Conservation (phyloP, 768 basidiomycete species). For the Lactarius evosmus region DNA sequence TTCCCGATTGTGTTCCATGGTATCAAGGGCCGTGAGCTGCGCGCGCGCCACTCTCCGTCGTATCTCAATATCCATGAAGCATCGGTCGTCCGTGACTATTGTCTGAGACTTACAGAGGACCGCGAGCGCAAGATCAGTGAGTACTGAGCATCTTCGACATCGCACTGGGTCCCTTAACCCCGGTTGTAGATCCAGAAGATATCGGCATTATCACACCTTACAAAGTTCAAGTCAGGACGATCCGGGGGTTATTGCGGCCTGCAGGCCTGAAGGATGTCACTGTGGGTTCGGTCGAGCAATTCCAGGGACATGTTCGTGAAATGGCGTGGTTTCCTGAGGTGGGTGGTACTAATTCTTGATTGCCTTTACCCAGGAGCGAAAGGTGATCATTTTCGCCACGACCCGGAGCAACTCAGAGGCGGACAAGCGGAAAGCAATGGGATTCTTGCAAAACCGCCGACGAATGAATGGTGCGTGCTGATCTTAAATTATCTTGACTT, state of each 20-base stretch:
- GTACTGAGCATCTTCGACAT: conserved; percentile 14
- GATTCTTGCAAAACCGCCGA: conserved; percentile 37
- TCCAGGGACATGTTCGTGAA: conserved; percentile 41
- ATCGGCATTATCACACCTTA: conserved; percentile 44
- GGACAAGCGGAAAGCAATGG: conserved; percentile 33
- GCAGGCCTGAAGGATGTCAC: conserved; percentile 29
- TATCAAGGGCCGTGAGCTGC: conserved; percentile 37
- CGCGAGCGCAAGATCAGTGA: conserved; percentile 34
- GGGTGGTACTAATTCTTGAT: background rate
- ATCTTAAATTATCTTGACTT: background rate
- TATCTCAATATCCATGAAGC: conserved; percentile 42
- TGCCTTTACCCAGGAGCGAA: conserved; percentile 35
- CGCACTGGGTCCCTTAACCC: background rate
- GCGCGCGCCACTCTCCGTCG: conserved; percentile 38
- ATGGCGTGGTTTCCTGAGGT: background rate
- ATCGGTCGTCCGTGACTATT: conserved; percentile 36
- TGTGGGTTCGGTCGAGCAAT: conserved; percentile 42
- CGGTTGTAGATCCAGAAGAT: conserved; percentile 30
- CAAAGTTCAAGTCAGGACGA: conserved; percentile 38
- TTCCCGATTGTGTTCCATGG: conserved; percentile 39
- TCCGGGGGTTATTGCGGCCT: conserved; percentile 31
- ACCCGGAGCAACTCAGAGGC: conserved; percentile 35
- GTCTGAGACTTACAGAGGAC: conserved; percentile 32
- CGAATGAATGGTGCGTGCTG: conserved; percentile 41
- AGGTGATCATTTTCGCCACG: conserved; percentile 39